Base-by-base conservation (phyloP, 208 protist species). In the Hexamita inflata region DNA sequence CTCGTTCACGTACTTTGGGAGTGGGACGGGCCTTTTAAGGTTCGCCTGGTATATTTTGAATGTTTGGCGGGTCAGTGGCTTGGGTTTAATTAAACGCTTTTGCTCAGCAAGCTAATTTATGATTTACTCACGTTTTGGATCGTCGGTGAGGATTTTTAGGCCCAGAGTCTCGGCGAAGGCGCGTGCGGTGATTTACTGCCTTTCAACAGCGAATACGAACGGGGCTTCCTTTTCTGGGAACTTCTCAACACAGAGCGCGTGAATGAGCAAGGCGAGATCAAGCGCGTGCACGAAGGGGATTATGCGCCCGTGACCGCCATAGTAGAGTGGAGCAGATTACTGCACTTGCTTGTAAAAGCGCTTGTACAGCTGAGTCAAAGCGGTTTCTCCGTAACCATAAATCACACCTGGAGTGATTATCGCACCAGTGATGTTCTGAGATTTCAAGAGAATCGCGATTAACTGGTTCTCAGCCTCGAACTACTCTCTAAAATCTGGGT, bases 361-460 rank as follows among this genome's bases (percentile, higher is more conserved):
- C 9, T 34, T 4, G 38, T 45, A 70, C 7, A 70, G 64, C 30
- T 7, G 64, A 24, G 38, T 34, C 15, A 70, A n/a, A 15, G 64
- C 2, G 9, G 64, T 70, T n/a, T 70, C 64, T 9, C 64, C 64
- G 64, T 57, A 70, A n/a, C 64, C 64, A 45, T 70, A 70, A 45
- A 70, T 70, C 42, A 70, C 11, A 15, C 64, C 64, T 38, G 64
- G 64, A 4, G 38, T 49, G 4, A 70, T 34, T 24, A 70, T 70
- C 4, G 64, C 64, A n/a, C 64, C 64, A n/a, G 26, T 38, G 7
- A 70, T 11, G n/a, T 70, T 70, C n/a, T 70, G 19, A 11, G 30
- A 42, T 9, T 4, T 70, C 42, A 34, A 40, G 15, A 70, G 40
- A 34, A n/a, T n/a, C n/a, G 4, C 9, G 64, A 38, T 38, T 9